Conservation (phyloP, 2,329 filamentous ascomycete genomes). For the Aspergillus brasiliensis region DNA sequence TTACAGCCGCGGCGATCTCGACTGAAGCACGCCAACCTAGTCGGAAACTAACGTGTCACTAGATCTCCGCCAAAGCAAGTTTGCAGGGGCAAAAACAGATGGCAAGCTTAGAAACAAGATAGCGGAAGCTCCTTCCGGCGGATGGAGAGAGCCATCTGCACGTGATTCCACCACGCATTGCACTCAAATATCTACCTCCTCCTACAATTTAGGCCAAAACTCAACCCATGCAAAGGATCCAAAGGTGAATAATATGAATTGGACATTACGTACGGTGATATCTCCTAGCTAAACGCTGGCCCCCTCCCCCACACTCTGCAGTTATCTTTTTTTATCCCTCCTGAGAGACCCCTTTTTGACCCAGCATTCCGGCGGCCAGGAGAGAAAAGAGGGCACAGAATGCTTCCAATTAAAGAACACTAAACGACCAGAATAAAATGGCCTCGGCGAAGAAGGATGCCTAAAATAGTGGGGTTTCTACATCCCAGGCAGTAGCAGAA, state of each 20-base stretch:
- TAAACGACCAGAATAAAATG: constrained; percentile 1
- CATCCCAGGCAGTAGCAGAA: constrained; percentile 8
- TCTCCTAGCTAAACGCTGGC: constrained; percentile 3
- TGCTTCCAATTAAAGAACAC: constrained; percentile 12
- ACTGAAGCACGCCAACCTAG: too few species aligned
- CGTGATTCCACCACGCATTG: neutral
- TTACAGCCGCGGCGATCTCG: too few species aligned
- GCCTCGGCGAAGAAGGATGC: constrained; percentile 1
- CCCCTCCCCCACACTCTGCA: neutral
- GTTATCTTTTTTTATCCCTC: neutral
- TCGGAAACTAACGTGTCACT: too few species aligned
- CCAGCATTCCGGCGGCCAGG: constrained; percentile 4
- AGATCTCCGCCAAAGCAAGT: neutral
- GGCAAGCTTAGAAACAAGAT: neutral
- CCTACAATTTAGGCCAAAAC: too few species aligned
- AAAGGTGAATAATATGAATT: neutral
- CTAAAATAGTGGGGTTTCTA: constrained; percentile 1
- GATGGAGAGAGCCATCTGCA: neutral
- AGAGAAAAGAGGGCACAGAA: constrained; percentile 1
- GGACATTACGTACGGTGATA: constrained; percentile 10
- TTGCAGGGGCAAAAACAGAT: neutral
- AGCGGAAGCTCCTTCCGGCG: constrained; percentile 4
- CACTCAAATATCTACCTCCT: neutral
- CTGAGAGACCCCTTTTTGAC: constrained; percentile 5
- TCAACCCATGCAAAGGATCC: neutral